A percentile compares a stretch with the other conserved stretches of the same genome.
Conservation (phyloP, 805 yeast species). For the Saccharomycopsis fodiens region DNA sequence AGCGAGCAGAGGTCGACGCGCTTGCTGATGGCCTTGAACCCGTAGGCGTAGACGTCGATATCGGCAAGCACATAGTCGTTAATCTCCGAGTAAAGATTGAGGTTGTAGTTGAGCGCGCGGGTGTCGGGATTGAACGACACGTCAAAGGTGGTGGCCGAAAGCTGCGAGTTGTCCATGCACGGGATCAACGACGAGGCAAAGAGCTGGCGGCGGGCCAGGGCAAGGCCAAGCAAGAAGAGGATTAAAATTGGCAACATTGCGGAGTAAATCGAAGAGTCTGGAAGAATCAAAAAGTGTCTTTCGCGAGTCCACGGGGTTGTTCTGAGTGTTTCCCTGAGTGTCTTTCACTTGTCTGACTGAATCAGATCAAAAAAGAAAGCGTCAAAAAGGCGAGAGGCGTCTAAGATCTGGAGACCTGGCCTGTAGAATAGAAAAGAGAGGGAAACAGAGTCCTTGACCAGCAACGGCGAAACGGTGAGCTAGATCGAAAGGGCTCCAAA, state of each 20-base stretch:
- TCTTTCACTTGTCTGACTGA: too few species aligned
- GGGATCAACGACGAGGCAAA: conserved; percentile 75
- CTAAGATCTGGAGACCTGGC: too few species aligned
- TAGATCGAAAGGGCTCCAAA: too few species aligned
- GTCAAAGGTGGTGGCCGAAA: conserved; percentile 67
- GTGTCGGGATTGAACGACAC: conserved; percentile 72
- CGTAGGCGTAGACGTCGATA: conserved; percentile 77
- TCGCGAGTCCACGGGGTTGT: too few species aligned
- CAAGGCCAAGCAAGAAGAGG: neutral
- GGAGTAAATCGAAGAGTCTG: too few species aligned
- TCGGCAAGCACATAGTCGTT: conserved; percentile 61
- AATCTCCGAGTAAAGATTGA: conserved; percentile 64
- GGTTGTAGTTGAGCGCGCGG: conserved; percentile 55
- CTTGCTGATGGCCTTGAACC: conserved; percentile 58
- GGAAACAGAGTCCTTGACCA: too few species aligned
- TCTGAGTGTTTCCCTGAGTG: too few species aligned
- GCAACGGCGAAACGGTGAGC: too few species aligned
- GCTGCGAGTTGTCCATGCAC: conserved; percentile 70
- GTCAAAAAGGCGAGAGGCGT: too few species aligned
- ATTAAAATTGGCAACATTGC: neutral
- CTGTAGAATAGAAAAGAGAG: too few species aligned
- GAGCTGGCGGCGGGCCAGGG: conserved; percentile 27
- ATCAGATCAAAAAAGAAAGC: too few species aligned
- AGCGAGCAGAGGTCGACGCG: conserved; percentile 53
- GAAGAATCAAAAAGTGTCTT: too few species aligned